phyloP scores from a whole-genome alignment of 148 eudicot species.

The Hydrangea macrophylla region DNA sequence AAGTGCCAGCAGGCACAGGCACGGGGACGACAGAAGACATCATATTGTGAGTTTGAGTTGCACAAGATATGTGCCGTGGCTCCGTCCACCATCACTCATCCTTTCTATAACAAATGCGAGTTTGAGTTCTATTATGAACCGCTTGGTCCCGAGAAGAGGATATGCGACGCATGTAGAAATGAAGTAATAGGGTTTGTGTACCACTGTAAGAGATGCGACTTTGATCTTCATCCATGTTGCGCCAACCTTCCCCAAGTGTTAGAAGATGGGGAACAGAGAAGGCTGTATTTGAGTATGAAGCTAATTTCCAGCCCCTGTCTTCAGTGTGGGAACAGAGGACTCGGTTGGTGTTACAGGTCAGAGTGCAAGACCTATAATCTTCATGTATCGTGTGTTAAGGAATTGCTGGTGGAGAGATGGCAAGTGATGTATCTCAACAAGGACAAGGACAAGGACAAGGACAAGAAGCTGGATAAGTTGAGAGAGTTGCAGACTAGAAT shows the following conservation, averaged over 20 bases:
- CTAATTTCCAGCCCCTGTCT: constrained; percentile 27
- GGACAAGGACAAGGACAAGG: constrained; percentile 7
- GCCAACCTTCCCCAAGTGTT: constrained; percentile 15
- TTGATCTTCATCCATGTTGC: constrained; percentile 29
- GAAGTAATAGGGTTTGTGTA: constrained; percentile 28
- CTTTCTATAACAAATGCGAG: constrained; percentile 30
- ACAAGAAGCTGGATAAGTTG: no score
- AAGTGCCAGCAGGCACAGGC: constrained; percentile 6
- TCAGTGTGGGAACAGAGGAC: constrained; percentile 24
- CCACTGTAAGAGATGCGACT: constrained; percentile 25
- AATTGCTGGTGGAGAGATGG: constrained; percentile 21
- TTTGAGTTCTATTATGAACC: constrained; percentile 22
- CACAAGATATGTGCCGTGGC: constrained; percentile 25
- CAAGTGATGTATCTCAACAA: constrained; percentile 19
- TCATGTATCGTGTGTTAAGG: constrained; percentile 27
- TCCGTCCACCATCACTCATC: constrained; percentile 15
- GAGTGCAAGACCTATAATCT: constrained; percentile 25
- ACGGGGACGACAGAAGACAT: no score
- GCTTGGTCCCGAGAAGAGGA: constrained; percentile 13
- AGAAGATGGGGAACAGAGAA: constrained; percentile 24
- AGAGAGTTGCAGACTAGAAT: constrained; percentile 22
- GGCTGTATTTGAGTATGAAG: constrained; percentile 23
- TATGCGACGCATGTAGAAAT: constrained; percentile 21
- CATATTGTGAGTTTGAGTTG: constrained; percentile 22
- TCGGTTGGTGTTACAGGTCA: constrained; percentile 28